Percentiles rank a stretch among this genome's conserved stretches.
These are phyloP conservation scores for Wickerhamomyces alni DNA, from an alignment of 805 yeast genomes.

Conservation along the genomic window DNA sequence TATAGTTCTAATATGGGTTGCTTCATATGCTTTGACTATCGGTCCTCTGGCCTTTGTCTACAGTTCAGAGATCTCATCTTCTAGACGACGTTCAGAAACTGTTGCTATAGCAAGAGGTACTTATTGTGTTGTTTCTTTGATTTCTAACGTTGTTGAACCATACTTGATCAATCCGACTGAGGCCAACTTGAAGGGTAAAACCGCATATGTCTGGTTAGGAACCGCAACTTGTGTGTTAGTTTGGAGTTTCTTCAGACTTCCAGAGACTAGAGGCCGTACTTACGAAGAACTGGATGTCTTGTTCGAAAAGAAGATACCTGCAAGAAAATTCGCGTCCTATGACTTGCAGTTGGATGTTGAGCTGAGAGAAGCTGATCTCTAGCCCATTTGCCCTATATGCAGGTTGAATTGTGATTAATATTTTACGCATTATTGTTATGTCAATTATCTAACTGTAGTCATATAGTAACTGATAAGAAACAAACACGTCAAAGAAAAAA, in stretches of 20 bases:
- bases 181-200: constrained; percentile 44
- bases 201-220: constrained; percentile 38
- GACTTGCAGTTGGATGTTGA: constrained; percentile 5
- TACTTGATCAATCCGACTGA: constrained; percentile 43
- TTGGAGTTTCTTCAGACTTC: constrained; percentile 47
- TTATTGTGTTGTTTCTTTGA: constrained; percentile 28
- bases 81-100: constrained; percentile 34
- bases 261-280: constrained; percentile 54
- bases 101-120: constrained; percentile 27
- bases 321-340: constrained; percentile 33
- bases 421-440: too few relatives aligned
- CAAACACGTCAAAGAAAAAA: too few relatives aligned
- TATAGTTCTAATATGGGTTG: constrained; percentile 15
- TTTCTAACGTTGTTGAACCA: constrained; percentile 35
- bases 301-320: constrained; percentile 38
- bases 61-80: constrained; percentile 33
- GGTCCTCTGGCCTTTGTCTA: constrained; percentile 35
- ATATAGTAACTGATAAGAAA: too few relatives aligned
- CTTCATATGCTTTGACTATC: constrained; percentile 29
- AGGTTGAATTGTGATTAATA: too few relatives aligned
- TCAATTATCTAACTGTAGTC: too few relatives aligned
- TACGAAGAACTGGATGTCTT: constrained; percentile 55
- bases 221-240: constrained; percentile 17
- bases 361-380: not conserved
- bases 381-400: too few relatives aligned